phyloP scores from a whole-genome alignment of 495 filamentous ascomycete genomes.

The Tuber magnatum region DNA sequence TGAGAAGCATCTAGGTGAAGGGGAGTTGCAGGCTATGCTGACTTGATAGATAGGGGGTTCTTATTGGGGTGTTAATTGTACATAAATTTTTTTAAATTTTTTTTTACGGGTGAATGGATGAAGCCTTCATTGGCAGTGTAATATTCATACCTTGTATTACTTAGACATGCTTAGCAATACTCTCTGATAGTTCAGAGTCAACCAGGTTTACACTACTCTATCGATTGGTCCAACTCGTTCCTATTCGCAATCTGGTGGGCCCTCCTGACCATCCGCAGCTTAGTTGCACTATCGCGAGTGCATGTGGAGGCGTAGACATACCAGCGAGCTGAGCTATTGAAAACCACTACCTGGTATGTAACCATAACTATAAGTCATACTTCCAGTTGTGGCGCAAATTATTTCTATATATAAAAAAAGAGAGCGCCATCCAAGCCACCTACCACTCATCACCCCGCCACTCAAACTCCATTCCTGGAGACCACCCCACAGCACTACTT shows the following conservation, averaged over 20 bases:
- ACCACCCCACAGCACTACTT: neutral
- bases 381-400: neutral
- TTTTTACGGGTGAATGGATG: neutral
- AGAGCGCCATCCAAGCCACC: neutral
- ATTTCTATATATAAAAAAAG: neutral
- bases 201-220: neutral
- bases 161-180: neutral
- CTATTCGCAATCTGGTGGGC: neutral
- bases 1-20: slow-evolving; percentile 78
- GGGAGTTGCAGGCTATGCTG: slow-evolving; percentile 74
- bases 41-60: slow-evolving; percentile 47
- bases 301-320: neutral
- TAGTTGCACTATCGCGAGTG: neutral
- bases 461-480: neutral
- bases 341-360: neutral
- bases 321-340: neutral
- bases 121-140: neutral
- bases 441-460: neutral
- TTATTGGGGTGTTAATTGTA: neutral
- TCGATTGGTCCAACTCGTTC: neutral
- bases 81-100: neutral
- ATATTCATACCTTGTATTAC: neutral
- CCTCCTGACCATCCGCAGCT: neutral
- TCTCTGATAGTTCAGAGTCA: neutral
- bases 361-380: neutral